Base-by-base conservation (phyloP, 2,329 filamentous ascomycete species). In the Capronia coronata region DNA sequence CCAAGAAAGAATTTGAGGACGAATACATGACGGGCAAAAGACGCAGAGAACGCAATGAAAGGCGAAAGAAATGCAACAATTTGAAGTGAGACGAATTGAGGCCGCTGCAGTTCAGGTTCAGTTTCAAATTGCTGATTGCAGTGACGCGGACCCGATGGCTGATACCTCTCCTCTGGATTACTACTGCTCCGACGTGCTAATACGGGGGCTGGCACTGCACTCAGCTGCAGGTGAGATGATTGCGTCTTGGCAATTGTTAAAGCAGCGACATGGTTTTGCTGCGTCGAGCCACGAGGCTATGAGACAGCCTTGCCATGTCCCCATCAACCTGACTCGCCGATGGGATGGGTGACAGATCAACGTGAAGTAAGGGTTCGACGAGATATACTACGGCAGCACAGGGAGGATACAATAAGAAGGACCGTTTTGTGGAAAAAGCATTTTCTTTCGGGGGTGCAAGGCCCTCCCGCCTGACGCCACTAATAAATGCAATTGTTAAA, bases 1-100 rank as follows among this genome's bases (percentile, higher is more conserved):
- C 88, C 63, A 94, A 72, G 69, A 84, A 96, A 58, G 86, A 83
- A 74, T 86, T 94, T 59, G 87, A 86, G 67, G 84, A 87, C 59
- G 88, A 93, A 73, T 87, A 97, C 91, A 96, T 96, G 70, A 66
- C 59, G 53, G n/a, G 58, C 19, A 56, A 58, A 48, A 49, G 59
- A 60, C 46, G 46, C 59, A 58, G 53, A 58, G 46, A 49, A 54
- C 55, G 52, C 51, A 59, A 57, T 60, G 58, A 52, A 60, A 61
- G 32, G 55, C 52, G n/a, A 41, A 43, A 42, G 47, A 43, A 52
- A 43, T 25, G 48, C 34, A 37, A 19, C 3, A 8, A n/a, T n/a
- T n/a, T n/a, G n/a, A n/a, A 40, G 51, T 51, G 42, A 54, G 54
- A 55, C 45, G 49, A 49, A 37, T 30, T 47, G 16, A 34, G 27